A percentile compares a stretch with the other conserved stretches of the same genome.
phyloP scores from a whole-genome alignment of 495 filamentous ascomycete genomes.

The Ramalina intermedia region DNA sequence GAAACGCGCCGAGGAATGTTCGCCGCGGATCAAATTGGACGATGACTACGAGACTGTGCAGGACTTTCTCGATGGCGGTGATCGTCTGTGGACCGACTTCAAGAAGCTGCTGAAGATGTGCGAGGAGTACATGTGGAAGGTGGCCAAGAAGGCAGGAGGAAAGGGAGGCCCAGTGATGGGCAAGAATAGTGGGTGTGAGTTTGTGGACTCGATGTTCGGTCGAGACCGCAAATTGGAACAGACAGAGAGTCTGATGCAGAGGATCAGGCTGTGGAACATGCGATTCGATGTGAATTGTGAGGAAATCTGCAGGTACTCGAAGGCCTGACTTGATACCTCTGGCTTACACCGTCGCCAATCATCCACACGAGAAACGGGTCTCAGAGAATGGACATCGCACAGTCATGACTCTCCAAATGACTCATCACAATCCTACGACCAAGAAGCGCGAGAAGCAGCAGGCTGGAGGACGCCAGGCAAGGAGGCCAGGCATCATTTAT shows the following conservation, averaged over 20 bases:
- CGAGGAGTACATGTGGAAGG: slow-evolving; percentile 85
- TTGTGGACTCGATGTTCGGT: slow-evolving; percentile 94
- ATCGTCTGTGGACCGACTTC: slow-evolving; percentile 74
- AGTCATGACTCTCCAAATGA: too few species aligned
- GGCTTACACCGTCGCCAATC: too few species aligned
- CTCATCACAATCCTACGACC: too few species aligned
- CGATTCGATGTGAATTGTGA: slow-evolving; percentile 96
- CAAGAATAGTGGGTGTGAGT: slow-evolving; percentile 86
- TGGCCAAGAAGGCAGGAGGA: slow-evolving; percentile 48
- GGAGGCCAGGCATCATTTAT: too few species aligned
- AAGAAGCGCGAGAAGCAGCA: too few species aligned
- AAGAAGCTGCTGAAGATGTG: slow-evolving; percentile 78
- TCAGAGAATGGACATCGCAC: too few species aligned
- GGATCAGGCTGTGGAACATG: slow-evolving; percentile 84
- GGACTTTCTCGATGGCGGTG: slow-evolving; percentile 85
- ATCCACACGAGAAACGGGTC: too few species aligned
- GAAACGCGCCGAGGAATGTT: slow-evolving; percentile 75
- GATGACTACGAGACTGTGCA: slow-evolving; percentile 72
- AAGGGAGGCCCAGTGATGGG: slow-evolving; percentile 66
- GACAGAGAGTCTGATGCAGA: slow-evolving; percentile 91
- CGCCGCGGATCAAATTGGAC: slow-evolving; percentile 52
- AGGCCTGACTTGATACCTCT: too few species aligned
- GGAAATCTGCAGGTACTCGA: slow-evolving; percentile 37
- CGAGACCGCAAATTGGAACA: slow-evolving; percentile 79
- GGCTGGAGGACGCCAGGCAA: too few species aligned